These are phyloP conservation scores for Allium fistulosum DNA, from an alignment of 106 monocot species.

Conservation along the genomic window DNA sequence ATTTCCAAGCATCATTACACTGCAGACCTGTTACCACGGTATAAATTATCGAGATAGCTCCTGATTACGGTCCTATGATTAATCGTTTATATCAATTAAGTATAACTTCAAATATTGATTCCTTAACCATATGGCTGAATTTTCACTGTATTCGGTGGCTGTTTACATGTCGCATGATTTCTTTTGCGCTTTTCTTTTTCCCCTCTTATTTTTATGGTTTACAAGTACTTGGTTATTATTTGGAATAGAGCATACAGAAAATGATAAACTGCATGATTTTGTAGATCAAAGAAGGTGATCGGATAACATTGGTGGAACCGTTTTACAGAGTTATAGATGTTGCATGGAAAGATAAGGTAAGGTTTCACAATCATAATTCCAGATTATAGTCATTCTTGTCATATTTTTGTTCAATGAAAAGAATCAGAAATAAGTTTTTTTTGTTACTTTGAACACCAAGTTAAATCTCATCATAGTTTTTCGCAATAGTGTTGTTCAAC, in stretches of 20 bases:
- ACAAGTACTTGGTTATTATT: neutral
- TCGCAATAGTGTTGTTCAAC: too few relatives aligned
- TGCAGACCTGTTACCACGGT: neutral
- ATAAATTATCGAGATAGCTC: neutral
- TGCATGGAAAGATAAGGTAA: constrained; percentile 82
- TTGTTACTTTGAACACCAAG: neutral
- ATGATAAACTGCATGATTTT: neutral
- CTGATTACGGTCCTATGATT: neutral
- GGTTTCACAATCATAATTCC: neutral
- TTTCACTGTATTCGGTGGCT: neutral
- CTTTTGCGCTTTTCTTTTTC: neutral
- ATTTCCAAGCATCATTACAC: neutral
- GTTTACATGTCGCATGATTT: neutral
- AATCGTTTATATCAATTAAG: neutral
- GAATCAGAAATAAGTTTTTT: neutral
- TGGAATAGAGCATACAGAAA: neutral
- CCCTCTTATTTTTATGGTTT: neutral
- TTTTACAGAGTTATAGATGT: constrained; percentile 38
- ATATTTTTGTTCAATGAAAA: neutral
- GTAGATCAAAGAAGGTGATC: constrained; percentile 90
- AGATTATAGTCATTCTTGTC: neutral
- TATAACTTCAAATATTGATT: neutral
- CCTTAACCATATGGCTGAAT: neutral
- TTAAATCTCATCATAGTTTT: neutral
- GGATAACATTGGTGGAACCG: constrained; percentile 66